A percentile compares a stretch with the other conserved stretches of the same genome.
phyloP scores from a whole-genome alignment of 768 basidiomycete genomes.

The Kwoniella dendrophila region DNA sequence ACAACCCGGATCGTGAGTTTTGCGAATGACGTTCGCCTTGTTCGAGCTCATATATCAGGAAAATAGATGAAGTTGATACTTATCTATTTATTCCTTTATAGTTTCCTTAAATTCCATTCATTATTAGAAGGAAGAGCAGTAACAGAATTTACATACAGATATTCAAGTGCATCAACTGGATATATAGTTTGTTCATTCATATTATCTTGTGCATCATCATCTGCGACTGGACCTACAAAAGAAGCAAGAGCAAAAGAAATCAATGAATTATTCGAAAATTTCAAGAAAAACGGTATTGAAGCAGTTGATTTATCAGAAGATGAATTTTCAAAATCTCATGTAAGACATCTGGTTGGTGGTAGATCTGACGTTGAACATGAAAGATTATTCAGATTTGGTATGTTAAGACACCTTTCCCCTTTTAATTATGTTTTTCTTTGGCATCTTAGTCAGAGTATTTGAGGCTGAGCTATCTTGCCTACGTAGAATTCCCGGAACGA shows the following conservation, averaged over 20 bases:
- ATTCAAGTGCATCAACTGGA: constrained; percentile 67
- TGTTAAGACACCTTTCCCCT: constrained; percentile 51
- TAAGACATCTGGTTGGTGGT: constrained; percentile 92
- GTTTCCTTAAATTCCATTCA: constrained; percentile 83
- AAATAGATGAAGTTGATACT: no score
- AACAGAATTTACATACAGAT: constrained; percentile 95
- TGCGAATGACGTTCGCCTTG: neutral
- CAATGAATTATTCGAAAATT: constrained; percentile 63
- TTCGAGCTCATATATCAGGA: no score
- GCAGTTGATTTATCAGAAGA: constrained; percentile 90
- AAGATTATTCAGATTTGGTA: constrained; percentile 89
- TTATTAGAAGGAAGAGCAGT: constrained; percentile 86
- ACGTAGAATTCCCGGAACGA: constrained; percentile 89
- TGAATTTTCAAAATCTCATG: constrained; percentile 92
- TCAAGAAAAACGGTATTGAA: constrained; percentile 73
- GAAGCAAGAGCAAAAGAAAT: constrained; percentile 56
- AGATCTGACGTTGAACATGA: constrained; percentile 75
- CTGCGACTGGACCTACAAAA: constrained; percentile 58
- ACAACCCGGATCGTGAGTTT: constrained; percentile 76
- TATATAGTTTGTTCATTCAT: constrained; percentile 91
- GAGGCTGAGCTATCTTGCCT: neutral
- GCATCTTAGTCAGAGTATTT: neutral
- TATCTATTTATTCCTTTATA: constrained; percentile 51
- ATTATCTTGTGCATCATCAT: constrained; percentile 60
- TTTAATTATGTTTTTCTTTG: neutral